Base-by-base conservation (phyloP, 2,329 filamentous ascomycete genomes). In the Sarocladium oryzae region DNA sequence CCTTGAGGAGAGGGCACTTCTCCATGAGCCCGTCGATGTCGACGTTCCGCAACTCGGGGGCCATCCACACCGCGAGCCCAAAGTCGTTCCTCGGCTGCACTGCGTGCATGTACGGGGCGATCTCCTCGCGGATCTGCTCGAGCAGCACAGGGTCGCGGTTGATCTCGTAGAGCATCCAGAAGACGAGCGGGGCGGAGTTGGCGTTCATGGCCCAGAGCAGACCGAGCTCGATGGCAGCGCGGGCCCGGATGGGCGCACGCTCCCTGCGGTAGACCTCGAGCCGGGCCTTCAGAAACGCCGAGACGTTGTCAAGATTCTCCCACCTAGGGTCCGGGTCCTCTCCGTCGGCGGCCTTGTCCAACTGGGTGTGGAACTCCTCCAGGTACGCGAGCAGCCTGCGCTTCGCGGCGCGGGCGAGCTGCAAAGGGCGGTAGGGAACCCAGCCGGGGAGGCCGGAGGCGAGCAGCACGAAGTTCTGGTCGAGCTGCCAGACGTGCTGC, bases 91-190 rank as follows among this genome's bases (percentile, higher is more conserved):
- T 58, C 4, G 65, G 68, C 49, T 69, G 64, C 2, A 63, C 55
- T 4, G 63, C 57, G 10, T 59, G 51, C 13, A 70, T 56, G 33
- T 57, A 63, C 0, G 64, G 63, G 7, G 60, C 61, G 50, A 73
- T 62, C 55, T 74, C 71, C 2, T 66, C 62, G 13, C 67, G 66
- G 23, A 74, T 60, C 21, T 67, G 62, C 26, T 58, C 60, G 1
- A 73, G 60, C 2, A 74, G 63, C 10, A 68, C 61, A 0, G 63
- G 57, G 20, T 73, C 68, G 9, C 65, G 63, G 52, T 65, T 66
- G 9, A 74, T 58, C 48, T 74, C 67, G 50, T 67, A 66, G 1
- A 75, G 56, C 56, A 72, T 62, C 72, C 72, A 75, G 5, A 64
- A 62, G 3, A 66, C 60, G 26, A 72, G 59, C 1, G 64, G 61